These are phyloP conservation scores for Pulveroboletus sp. DNA, from an alignment of 768 basidiomycete genomes.

Conservation along the genomic window DNA sequence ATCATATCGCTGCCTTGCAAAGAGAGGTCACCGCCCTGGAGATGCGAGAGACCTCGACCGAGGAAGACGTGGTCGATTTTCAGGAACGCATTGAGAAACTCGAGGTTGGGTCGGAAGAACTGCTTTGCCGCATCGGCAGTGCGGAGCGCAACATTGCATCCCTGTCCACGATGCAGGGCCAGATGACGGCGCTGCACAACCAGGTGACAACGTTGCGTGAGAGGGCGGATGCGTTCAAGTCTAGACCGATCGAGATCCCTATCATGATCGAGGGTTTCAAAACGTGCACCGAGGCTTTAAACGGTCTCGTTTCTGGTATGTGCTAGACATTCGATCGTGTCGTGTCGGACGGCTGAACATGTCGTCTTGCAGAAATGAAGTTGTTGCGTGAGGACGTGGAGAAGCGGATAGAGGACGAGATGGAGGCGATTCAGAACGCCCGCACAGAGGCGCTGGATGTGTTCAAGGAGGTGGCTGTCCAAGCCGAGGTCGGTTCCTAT, in stretches of 20 bases:
- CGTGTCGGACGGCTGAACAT: conserved; percentile 1
- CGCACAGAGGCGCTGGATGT: conserved; percentile 37
- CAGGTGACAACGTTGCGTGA: conserved; percentile 19
- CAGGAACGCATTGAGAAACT: conserved; percentile 39
- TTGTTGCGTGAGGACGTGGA: conserved; percentile 40
- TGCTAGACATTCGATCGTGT: neutral
- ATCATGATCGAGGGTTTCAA: conserved; percentile 23
- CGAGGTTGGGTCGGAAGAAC: conserved; percentile 31
- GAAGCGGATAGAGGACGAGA: conserved; percentile 44
- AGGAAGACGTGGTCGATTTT: conserved; percentile 32
- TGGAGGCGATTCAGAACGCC: conserved; percentile 42
- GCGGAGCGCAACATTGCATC: conserved; percentile 32
- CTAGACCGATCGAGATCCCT: conserved; percentile 6
- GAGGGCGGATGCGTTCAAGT: conserved; percentile 19
- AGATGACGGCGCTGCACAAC: conserved; percentile 18
- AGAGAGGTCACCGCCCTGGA: conserved; percentile 17
- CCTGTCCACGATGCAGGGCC: conserved; percentile 26
- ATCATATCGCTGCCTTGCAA: conserved; percentile 22
- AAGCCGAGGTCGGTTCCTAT: conserved; percentile 29
- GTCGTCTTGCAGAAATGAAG: conserved; percentile 41
- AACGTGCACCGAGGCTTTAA: conserved; percentile 35
- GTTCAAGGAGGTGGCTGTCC: conserved; percentile 35
- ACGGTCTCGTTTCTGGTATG: conserved; percentile 43
- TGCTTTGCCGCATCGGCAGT: conserved; percentile 25
- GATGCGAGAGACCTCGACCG: conserved; percentile 22